Evolutionary conservation across 768 basidiomycete species (phyloP).

Genomic region (Pleurotus platypus): DNA sequence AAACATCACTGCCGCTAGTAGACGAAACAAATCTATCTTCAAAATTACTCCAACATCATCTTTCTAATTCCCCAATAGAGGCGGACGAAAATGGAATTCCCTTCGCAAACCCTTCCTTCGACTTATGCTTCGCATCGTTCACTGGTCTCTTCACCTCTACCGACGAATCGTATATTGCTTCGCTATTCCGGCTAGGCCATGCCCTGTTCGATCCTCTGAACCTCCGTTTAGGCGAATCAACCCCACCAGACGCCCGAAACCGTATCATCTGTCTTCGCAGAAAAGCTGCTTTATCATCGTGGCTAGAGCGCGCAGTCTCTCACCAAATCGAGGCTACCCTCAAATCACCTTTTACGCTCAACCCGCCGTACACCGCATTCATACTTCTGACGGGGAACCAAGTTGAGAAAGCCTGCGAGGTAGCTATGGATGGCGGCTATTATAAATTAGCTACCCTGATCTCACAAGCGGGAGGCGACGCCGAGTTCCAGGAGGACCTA

Average conservation of each 20-base stretch:
- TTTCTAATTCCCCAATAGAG: constrained; percentile 67
- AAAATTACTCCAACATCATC: constrained; percentile 73
- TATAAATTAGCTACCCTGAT: constrained; percentile 86
- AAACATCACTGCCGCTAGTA: constrained; percentile 44
- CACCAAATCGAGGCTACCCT: constrained; percentile 72
- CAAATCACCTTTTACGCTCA: constrained; percentile 38
- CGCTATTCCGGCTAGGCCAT: constrained; percentile 82
- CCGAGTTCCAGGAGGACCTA: constrained; percentile 69
- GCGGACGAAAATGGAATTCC: constrained; percentile 70
- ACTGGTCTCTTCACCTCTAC: constrained; percentile 63
- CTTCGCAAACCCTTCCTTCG: constrained; percentile 56
- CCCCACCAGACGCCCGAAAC: constrained; percentile 59
- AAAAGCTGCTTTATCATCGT: constrained; percentile 76
- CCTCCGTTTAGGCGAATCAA: constrained; percentile 49
- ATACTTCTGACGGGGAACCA: constrained; percentile 84
- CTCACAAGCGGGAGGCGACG: constrained; percentile 81
- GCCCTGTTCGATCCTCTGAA: constrained; percentile 87
- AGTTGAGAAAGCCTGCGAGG: constrained; percentile 74
- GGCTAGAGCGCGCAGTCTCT: constrained; percentile 76
- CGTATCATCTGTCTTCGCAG: constrained; percentile 64
- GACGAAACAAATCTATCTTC: constrained; percentile 37
- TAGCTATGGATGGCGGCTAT: constrained; percentile 72
- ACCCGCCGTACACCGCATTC: constrained; percentile 58
- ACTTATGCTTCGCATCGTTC: constrained; percentile 79
- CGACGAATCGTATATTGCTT: constrained; percentile 72